A percentile compares a stretch with the other conserved stretches of the same genome.
Conservation (phyloP, 257 asterid species). For the Petunia secreta region DNA sequence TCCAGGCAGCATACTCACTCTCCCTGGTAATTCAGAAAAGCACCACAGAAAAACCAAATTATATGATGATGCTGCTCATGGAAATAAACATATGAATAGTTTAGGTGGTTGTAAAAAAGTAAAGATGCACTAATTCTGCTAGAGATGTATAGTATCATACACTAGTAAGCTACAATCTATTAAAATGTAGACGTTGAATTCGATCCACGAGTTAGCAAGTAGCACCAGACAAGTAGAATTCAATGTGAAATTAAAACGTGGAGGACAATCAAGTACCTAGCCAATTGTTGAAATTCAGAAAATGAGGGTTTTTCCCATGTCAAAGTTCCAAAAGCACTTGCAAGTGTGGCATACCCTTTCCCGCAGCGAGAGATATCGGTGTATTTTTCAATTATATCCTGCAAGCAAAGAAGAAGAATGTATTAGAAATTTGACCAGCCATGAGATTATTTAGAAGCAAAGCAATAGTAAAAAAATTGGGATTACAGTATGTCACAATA, state of each 20-base stretch:
- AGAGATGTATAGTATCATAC: background rate
- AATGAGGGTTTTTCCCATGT: constrained; percentile 88
- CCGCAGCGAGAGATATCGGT: constrained; percentile 66
- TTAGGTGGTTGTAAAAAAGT: background rate
- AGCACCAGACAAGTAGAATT: background rate
- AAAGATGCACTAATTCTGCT: background rate
- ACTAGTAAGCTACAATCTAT: background rate
- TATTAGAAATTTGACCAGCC: background rate
- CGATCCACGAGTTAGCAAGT: background rate
- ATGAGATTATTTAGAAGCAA: background rate
- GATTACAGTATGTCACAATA: background rate
- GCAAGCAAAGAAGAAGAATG: constrained; percentile 35
- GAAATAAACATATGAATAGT: background rate
- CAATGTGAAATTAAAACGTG: background rate
- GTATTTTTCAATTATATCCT: constrained; percentile 76
- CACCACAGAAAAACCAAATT: background rate
- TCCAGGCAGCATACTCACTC: constrained; percentile 99
- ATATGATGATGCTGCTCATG: background rate
- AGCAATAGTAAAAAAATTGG: background rate
- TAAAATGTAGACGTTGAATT: background rate
- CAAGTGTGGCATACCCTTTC: constrained; percentile 67
- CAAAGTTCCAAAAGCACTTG: constrained; percentile 86
- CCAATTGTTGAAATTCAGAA: constrained; percentile 74
- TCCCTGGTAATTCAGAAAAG: constrained; percentile 59
- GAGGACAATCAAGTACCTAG: constrained; percentile 48